A percentile compares a stretch with the other conserved stretches of the same genome.
Evolutionary conservation across 495 filamentous ascomycete species (phyloP).

Genomic region (Hapsidospora chrysogenum): DNA sequence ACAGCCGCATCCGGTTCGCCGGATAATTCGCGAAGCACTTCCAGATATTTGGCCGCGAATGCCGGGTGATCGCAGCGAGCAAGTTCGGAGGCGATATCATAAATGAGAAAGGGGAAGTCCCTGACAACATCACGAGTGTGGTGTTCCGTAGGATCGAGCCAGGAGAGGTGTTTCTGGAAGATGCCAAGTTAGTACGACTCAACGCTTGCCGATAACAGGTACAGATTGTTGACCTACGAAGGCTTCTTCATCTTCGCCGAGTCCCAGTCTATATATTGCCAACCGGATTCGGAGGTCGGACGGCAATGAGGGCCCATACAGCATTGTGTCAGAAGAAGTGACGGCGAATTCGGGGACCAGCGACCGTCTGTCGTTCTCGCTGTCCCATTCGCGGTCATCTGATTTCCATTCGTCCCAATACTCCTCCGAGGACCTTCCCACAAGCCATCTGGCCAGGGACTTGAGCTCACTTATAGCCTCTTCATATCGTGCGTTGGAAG

Average conservation of each 20-base stretch:
- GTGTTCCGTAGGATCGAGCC: constrained; percentile 41
- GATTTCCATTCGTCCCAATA: constrained; percentile 64
- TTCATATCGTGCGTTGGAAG: constrained; percentile 38
- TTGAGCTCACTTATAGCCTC: constrained; percentile 54
- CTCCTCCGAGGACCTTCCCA: constrained; percentile 53
- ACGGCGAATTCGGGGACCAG: constrained; percentile 30
- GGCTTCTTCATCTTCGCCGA: constrained; percentile 58
- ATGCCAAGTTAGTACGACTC: neutral
- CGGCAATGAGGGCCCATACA: constrained; percentile 64
- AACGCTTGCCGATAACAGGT: no score
- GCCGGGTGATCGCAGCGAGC: constrained; percentile 34
- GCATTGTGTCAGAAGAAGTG: constrained; percentile 37
- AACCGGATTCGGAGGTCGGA: constrained; percentile 75
- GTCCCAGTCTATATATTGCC: constrained; percentile 59
- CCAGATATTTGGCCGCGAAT: constrained; percentile 60
- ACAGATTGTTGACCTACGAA: constrained; percentile 38
- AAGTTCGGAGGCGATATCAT: constrained; percentile 54
- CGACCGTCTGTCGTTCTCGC: constrained; percentile 48
- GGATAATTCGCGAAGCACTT: constrained; percentile 40
- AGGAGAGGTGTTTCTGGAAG: constrained; percentile 16
- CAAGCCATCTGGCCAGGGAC: constrained; percentile 58
- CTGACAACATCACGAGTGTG: constrained; percentile 31
- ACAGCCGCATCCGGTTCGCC: constrained; percentile 43
- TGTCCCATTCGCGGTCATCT: constrained; percentile 90
- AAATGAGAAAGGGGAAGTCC: constrained; percentile 59